phyloP scores from a whole-genome alignment of 202 grass and related monocot genomes.

The Zoysia matrella region DNA sequence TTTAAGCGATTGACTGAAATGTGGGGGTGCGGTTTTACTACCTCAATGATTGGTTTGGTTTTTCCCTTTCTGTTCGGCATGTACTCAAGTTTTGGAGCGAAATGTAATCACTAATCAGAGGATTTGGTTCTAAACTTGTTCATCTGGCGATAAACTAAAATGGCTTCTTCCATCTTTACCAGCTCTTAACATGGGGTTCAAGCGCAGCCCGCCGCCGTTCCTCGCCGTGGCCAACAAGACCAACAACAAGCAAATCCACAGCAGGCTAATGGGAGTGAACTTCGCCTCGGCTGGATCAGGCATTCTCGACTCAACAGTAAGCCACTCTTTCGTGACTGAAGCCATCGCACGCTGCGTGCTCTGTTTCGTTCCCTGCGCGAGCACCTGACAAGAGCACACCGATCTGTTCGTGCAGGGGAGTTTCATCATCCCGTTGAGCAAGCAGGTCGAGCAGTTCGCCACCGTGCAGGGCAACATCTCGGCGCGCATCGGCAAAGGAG shows the following conservation, averaged over 20 bases:
- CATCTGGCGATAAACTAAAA: neutral
- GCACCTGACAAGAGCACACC: neutral
- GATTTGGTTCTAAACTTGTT: neutral
- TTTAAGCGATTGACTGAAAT: neutral
- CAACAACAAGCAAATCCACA: constrained; percentile 49
- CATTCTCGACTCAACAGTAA: constrained; percentile 81
- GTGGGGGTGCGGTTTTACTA: no score
- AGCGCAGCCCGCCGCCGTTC: constrained; percentile 78
- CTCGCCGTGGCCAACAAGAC: constrained; percentile 69
- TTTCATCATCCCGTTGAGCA: constrained; percentile 68
- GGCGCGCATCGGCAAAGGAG: constrained; percentile 37
- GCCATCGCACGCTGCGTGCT: neutral
- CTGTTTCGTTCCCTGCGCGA: neutral
- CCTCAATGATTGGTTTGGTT: neutral
- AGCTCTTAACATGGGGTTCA: constrained; percentile 89
- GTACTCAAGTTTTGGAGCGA: neutral
- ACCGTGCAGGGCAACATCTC: constrained; percentile 65
- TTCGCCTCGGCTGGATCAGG: constrained; percentile 96
- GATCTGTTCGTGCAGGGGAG: constrained; percentile 49
- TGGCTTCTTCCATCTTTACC: neutral
- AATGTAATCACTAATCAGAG: neutral
- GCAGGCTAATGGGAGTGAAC: constrained; percentile 68
- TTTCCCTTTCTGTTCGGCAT: neutral
- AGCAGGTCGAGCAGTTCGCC: constrained; percentile 73
- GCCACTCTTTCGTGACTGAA: neutral